phyloP scores from a whole-genome alignment of 768 basidiomycete genomes.

The Rhodotorula graminis region DNA sequence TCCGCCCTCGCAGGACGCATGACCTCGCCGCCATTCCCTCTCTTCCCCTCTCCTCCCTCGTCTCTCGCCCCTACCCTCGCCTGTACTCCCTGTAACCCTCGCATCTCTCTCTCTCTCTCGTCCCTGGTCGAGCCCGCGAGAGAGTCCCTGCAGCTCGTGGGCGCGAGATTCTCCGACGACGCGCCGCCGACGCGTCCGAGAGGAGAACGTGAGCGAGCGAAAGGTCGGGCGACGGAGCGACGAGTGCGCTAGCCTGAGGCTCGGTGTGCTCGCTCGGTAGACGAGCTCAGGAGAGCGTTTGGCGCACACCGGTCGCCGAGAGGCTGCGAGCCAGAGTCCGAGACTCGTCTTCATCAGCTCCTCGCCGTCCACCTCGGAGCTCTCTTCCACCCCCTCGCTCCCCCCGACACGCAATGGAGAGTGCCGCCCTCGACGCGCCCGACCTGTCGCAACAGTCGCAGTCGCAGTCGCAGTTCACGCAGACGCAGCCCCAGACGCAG shows the following conservation, averaged over 20 bases:
- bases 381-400: background rate
- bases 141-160: too few species aligned
- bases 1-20: background rate
- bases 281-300: too few species aligned
- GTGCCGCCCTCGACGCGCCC: slow-evolving; percentile 2
- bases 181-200: background rate
- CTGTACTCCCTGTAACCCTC: background rate
- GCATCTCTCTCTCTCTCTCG: background rate
- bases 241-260: too few species aligned
- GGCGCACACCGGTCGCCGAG: too few species aligned
- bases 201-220: too few species aligned
- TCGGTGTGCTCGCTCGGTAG: too few species aligned
- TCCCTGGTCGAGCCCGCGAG: too few species aligned
- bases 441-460: slow-evolving; percentile 5
- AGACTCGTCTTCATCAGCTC: background rate
- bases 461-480: slow-evolving; percentile 17
- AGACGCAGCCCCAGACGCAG: slow-evolving; percentile 34
- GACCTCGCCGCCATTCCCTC: background rate
- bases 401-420: background rate
- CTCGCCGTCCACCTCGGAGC: background rate
- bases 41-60: background rate
- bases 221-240: too few species aligned
- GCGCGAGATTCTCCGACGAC: background rate
- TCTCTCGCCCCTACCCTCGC: too few species aligned
- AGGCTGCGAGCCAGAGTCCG: too few species aligned